phyloP scores from a whole-genome alignment of 177 flowering plant genomes.

The Tripterygium wilfordii region DNA sequence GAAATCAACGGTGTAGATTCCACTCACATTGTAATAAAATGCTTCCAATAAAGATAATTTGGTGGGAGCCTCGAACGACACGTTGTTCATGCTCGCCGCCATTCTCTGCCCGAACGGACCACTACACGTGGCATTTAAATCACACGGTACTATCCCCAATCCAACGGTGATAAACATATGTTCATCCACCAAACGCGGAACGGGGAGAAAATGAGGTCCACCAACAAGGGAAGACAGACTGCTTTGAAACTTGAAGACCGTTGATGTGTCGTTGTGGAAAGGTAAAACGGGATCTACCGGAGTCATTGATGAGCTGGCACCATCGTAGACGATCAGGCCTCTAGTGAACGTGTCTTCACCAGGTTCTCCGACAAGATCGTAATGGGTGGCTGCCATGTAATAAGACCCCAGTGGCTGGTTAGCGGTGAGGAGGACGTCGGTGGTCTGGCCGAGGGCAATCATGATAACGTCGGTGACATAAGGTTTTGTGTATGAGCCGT shows the following conservation, averaged over 20 bases:
- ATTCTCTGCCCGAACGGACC: constrained; percentile 25
- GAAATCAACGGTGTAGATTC: constrained; percentile 48
- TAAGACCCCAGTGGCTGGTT: constrained; percentile 31
- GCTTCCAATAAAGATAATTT: constrained; percentile 47
- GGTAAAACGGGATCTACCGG: constrained; percentile 29
- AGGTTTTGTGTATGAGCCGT: constrained; percentile 56
- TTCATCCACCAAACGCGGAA: constrained; percentile 36
- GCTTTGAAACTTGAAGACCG: constrained; percentile 38
- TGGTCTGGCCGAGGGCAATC: constrained; percentile 64
- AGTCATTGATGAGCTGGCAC: background rate
- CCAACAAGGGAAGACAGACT: constrained; percentile 23
- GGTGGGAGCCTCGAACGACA: constrained; percentile 35
- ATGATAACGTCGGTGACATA: constrained; percentile 48
- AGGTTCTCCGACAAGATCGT: constrained; percentile 7
- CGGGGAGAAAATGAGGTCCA: constrained; percentile 23
- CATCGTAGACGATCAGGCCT: constrained; percentile 29
- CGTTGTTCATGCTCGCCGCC: constrained; percentile 59
- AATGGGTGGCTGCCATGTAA: constrained; percentile 49
- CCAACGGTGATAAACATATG: constrained; percentile 53
- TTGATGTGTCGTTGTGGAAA: constrained; percentile 33
- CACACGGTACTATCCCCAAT: constrained; percentile 25
- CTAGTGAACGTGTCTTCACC: constrained; percentile 43
- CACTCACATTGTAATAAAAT: constrained; percentile 16
- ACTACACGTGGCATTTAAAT: constrained; percentile 14
- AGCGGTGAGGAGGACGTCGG: constrained; percentile 44